phyloP scores from a whole-genome alignment of 768 basidiomycete genomes.

The Leccinum obscurum region DNA sequence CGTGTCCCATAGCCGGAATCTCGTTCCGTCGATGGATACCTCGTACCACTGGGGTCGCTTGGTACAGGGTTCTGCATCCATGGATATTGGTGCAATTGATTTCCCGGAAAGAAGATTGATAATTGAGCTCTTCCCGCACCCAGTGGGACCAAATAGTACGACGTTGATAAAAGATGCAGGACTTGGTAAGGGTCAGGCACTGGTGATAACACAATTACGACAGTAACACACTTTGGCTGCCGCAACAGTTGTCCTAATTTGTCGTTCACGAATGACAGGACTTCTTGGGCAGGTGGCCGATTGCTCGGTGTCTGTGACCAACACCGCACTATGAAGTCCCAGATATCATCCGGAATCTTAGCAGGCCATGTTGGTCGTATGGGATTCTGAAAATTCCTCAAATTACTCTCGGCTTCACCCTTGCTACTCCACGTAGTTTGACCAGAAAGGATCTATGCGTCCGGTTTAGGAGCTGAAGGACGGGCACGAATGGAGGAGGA shows the following conservation, averaged over 20 bases:
- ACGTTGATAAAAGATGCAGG: conserved; percentile 7
- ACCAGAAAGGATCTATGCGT: conserved; percentile 3
- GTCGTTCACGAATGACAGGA: background rate
- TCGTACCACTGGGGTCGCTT: conserved; percentile 12
- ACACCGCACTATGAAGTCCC: conserved; percentile 6
- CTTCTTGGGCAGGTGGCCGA: conserved; percentile 1
- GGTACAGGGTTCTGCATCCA: conserved; percentile 32
- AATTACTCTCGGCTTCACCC: background rate
- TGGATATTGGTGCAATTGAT: conserved; percentile 25
- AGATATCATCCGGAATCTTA: background rate
- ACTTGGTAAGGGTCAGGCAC: conserved; percentile 1
- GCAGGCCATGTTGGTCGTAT: conserved; percentile 3
- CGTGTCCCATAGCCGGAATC: conserved; percentile 28
- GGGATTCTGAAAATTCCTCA: background rate
- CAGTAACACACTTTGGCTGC: background rate
- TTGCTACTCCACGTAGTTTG: background rate
- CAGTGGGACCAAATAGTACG: conserved; percentile 17
- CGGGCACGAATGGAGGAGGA: background rate
- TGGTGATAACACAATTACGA: background rate
- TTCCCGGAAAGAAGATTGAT: conserved; percentile 21
- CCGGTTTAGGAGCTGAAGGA: background rate
- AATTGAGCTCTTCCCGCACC: conserved; percentile 22
- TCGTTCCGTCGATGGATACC: background rate
- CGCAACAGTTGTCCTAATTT: background rate
- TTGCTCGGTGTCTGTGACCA: conserved; percentile 1